Conservation (phyloP, 257 asterid species). For the Nyctanthes arbortristis region DNA sequence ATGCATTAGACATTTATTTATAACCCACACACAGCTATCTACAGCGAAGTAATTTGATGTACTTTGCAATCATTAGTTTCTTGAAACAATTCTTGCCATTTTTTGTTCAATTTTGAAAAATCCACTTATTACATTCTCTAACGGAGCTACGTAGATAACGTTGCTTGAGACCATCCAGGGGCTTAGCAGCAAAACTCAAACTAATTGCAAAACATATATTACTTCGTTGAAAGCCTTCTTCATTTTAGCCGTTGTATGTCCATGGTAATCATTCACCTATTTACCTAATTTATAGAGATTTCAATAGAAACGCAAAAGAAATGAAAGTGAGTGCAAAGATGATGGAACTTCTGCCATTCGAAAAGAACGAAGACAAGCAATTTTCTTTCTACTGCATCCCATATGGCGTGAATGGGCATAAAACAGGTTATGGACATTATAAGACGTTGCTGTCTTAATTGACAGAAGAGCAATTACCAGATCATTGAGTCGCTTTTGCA, state of each 20-base stretch:
- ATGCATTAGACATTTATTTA: not conserved
- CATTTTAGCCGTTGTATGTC: not conserved
- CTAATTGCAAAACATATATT: not conserved
- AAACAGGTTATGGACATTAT: not conserved
- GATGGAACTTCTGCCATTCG: not conserved
- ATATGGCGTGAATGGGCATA: slow-evolving; percentile 1
- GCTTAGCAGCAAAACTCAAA: not conserved
- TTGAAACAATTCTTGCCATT: not conserved
- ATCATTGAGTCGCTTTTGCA: slow-evolving; percentile 79
- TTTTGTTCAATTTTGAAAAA: not conserved
- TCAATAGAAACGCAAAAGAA: not conserved
- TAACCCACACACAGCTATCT: not conserved
- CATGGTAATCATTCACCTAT: not conserved
- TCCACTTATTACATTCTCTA: not conserved
- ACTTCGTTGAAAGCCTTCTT: not conserved
- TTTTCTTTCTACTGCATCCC: not conserved
- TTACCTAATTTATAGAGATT: not conserved
- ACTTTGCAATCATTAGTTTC: not conserved
- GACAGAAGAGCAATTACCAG: slow-evolving; percentile 55
- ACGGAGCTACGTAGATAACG: not conserved
- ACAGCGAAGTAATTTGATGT: not conserved
- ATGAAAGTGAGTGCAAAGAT: not conserved
- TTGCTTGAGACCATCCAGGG: not conserved
- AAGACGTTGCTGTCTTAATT: not conserved
- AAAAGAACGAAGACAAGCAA: not conserved